phyloP scores from a whole-genome alignment of 257 asterid species.

The Przewalskia tangutica region DNA sequence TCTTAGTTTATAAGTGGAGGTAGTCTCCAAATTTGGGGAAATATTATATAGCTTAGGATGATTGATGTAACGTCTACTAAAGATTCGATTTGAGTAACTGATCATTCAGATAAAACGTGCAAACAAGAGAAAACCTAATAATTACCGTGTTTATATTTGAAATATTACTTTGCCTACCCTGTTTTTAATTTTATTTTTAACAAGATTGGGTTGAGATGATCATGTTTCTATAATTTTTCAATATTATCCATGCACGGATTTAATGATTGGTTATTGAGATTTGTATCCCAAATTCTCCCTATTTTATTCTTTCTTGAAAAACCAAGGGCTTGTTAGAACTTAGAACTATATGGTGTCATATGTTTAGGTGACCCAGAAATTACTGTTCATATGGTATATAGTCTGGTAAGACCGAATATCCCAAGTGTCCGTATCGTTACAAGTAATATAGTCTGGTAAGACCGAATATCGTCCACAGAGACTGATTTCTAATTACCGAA shows the following conservation, averaged over 20 bases:
- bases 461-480: no score
- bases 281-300: background rate
- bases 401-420: no score
- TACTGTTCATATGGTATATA: no score
- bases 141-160: background rate
- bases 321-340: no score
- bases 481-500: no score
- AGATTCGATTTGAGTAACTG: background rate
- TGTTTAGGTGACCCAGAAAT: background rate
- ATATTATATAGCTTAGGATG: background rate
- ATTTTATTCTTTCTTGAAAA: no score
- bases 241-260: background rate
- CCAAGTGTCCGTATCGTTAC: no score
- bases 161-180: background rate
- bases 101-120: background rate
- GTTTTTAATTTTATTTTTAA: background rate
- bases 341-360: background rate
- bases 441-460: no score
- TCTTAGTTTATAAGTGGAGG: background rate
- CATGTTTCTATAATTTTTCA: background rate
- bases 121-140: background rate
- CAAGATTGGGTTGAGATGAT: background rate
- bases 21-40: background rate
- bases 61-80: background rate
- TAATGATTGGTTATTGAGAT: background rate